Evolutionary conservation across 73 alveolate genomes (phyloP), one percentile per base, ranked within the genome.

Genomic region (Durusdinium trenchii): DNA sequence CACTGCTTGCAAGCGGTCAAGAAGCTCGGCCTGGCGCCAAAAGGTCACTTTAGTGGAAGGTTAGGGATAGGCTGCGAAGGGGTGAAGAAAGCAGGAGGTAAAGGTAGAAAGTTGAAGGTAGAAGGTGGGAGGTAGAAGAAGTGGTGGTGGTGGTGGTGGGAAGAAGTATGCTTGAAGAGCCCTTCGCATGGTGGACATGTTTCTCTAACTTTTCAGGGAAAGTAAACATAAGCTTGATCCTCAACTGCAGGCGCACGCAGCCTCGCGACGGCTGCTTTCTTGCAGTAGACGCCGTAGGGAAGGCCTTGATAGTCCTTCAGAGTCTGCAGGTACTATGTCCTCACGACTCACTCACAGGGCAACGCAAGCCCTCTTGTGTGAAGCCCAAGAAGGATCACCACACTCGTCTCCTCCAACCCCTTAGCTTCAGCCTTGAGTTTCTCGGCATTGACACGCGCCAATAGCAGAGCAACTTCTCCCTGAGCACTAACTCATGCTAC

Each of bases 201-300:
- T n/a, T n/a, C n/a, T n/a, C n/a, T n/a, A n/a, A n/a, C n/a, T n/a
- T n/a, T n/a, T n/a, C n/a, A n/a, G n/a, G n/a, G n/a, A n/a, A n/a
- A n/a, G n/a, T n/a, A n/a, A n/a, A n/a, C n/a, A n/a, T n/a, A n/a
- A n/a, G n/a, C n/a, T n/a, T n/a, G n/a, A n/a, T n/a, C n/a, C n/a
- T n/a, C n/a, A n/a, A n/a, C n/a, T n/a, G 64, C 64, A 54, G 28
- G 64, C 64, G 64, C 40, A 9, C 28, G 42, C 28, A 6, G 96
- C 96, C 98, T 91, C 98, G 30, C 98, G 87, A 36, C 82, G 89
- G 76, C 98, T 52, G 89, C 98, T 91, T 38, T 91, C 98, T 52
- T 79, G 87, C 23, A 91, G 98, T 3, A 91, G 89, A 18, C 89
- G 87, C 60, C 98, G 62, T 47, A 67, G 42, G 1, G 98, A 67